These are phyloP conservation scores for Ormosia semicastrata DNA, from an alignment of 306 rosid genomes.

Conservation along the genomic window DNA sequence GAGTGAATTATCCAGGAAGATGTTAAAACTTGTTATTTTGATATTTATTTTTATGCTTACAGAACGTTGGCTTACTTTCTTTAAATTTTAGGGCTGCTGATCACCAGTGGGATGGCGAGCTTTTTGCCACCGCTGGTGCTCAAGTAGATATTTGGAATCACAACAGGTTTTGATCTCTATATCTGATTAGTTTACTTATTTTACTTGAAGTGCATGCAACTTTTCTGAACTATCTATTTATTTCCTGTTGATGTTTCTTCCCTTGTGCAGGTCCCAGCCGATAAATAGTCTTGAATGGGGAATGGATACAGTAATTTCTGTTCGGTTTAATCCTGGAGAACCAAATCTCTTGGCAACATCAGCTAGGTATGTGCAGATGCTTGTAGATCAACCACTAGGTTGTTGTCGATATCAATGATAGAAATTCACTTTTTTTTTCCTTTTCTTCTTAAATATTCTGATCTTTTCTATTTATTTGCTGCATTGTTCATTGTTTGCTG, in stretches of 20 bases:
- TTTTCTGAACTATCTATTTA: constrained; percentile 12
- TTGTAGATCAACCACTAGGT: not conserved
- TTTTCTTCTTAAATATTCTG: not conserved
- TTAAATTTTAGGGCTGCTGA: constrained; percentile 71
- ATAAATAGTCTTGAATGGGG: constrained; percentile 78
- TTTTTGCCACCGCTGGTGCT: constrained; percentile 93
- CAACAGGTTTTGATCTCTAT: constrained; percentile 60
- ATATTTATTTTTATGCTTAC: not conserved
- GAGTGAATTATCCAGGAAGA: constrained; percentile 5
- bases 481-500: not conserved
- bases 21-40: not conserved
- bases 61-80: not conserved
- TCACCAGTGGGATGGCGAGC: constrained; percentile 86
- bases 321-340: constrained; percentile 83
- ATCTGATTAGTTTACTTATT: constrained; percentile 2
- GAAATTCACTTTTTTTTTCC: not conserved
- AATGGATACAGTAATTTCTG: constrained; percentile 68
- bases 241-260: constrained; percentile 4
- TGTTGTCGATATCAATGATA: not conserved
- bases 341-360: constrained; percentile 78
- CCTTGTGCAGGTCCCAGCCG: constrained; percentile 68
- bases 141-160: constrained; percentile 90
- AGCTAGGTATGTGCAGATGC: constrained; percentile 55
- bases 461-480: not conserved
- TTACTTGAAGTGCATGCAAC: not conserved